Base-by-base conservation (phyloP, 1,139 yeast genomes). In the Pichia sp. region DNA sequence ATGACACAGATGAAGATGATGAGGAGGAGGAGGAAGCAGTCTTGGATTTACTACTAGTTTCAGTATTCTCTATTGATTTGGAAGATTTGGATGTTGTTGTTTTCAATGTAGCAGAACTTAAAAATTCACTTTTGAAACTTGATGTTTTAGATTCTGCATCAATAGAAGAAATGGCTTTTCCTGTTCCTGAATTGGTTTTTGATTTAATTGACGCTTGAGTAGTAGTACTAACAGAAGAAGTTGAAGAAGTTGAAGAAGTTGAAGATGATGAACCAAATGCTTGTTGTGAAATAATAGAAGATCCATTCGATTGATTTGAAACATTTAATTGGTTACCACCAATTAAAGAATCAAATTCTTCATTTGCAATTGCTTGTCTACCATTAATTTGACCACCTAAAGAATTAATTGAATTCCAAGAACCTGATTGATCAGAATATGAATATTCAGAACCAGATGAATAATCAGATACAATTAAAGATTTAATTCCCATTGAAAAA, bases 381-480 rank as follows among this genome's bases (percentile, higher is more conserved):
- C 87, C 92, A 56, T 79, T 72, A 38, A 86, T 71, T 45, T 66
- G 60, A 47, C 95, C 95, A 56, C 71, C 76, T 30, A 68, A 65
- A 29, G 94, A 80, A 32, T 71, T 61, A 51, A 87, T 85, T 4
- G 90, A 81, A 39, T 71, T 61, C 87, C 87, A 82, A 32, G 64
- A 57, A 30, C 96, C 96, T 23, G 81, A 61, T 39, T 70, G 67
- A 58, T 80, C 92, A 39, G 72, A 62, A 63, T 87, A 87, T 38
- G 69, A 59, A 63, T 89, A 87, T 50, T 73, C 72, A 1, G 72
- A 58, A 37, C 97, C 96, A 20, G 87, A 73, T 3, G 96, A 87
- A 63, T 87, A 89, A 63, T 89, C 96, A 31, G 79, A 68, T 20
- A 85, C 86, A 36, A 73, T 63, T 36, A 87, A 58, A 5, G 74